Evolutionary conservation across 805 yeast genomes (phyloP), one percentile per base, ranked within the genome.

Genomic region (Metschnikowia kunwiensis): DNA sequence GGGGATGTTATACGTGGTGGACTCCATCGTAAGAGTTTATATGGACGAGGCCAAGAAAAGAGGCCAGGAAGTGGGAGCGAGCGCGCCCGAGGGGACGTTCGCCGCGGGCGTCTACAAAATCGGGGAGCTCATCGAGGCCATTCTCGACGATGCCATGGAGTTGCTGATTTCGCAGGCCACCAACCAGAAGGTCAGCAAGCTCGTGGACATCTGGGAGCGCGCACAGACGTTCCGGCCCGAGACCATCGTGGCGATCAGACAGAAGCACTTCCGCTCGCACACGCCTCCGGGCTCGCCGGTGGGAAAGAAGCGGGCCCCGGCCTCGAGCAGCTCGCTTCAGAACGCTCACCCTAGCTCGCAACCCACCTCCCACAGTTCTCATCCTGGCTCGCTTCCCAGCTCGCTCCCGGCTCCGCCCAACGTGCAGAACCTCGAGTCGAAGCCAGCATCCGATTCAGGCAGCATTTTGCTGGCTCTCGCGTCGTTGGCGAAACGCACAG

Each of bases 141-240:
- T 86, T 38, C 60, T 86, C 43, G 78, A 76, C 45, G 81, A 80
- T 50, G 78, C 86, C 20, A 61, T 81, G 46, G 68, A 73, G 27
- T 76, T 72, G 42, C 68, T 77, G 43, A 63, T 72, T 27, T 58
- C 56, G 41, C 37, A 84, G 71, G 55, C 84, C 69, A 61, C 75
- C 61, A 55, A 48, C 55, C 87, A 78, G 41, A 93, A 89, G 60
- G 77, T 88, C 50, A 69, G 80, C 52, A 91, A 88, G 62, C 72
- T 93, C 49, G 75, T 93, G 47, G 95, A 86, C 46, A 89, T 93
- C 52, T 93, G 98, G 98, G 86, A 79, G 49, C 79, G 86, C 46
- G 82, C 88, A 24, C 78, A 77, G 27, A 83, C 96, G 11, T 91
- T 93, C 63, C 69, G 70, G 37, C 74, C 75, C 27, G 68, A 70